Evolutionary conservation across 108 stramenopile genomes (phyloP).

Genomic region (Fragilariopsis cylindrus): DNA sequence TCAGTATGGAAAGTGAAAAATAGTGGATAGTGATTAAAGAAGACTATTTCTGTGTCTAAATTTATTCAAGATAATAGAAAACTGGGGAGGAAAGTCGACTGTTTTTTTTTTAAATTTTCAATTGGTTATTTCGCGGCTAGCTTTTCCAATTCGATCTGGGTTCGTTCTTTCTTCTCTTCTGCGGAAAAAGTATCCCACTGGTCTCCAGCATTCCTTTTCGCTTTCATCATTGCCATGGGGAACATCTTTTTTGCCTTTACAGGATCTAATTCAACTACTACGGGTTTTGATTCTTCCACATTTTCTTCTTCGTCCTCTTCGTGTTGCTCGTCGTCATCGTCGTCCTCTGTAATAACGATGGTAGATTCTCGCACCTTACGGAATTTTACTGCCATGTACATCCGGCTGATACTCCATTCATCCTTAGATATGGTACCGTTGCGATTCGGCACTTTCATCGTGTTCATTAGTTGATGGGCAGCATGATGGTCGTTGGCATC

Average conservation of each 20-base stretch:
- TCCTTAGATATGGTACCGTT: slow-evolving; percentile 74
- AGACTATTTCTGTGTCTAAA: neutral
- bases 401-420: slow-evolving; percentile 85
- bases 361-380: slow-evolving; percentile 82
- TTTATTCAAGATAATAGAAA: neutral
- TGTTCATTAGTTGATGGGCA: slow-evolving; percentile 73
- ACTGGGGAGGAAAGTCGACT: neutral
- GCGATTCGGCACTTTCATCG: slow-evolving; percentile 85
- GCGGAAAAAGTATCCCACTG: slow-evolving; percentile 43
- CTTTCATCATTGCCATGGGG: slow-evolving; percentile 63
- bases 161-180: slow-evolving; percentile 51
- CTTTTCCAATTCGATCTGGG: slow-evolving; percentile 37
- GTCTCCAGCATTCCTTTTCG: slow-evolving; percentile 49
- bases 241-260: slow-evolving; percentile 45
- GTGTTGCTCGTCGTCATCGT: slow-evolving; percentile 59
- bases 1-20: neutral
- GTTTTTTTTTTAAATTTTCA: no score
- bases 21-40: neutral
- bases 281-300: neutral
- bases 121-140: slow-evolving; percentile 15
- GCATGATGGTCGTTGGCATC: slow-evolving; percentile 53
- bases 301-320: slow-evolving; percentile 33
- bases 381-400: slow-evolving; percentile 88
- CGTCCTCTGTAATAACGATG: slow-evolving; percentile 62
- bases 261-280: slow-evolving; percentile 31